Evolutionary conservation across 306 rosid species (phyloP).

Genomic region (Datisca glomerata): DNA sequence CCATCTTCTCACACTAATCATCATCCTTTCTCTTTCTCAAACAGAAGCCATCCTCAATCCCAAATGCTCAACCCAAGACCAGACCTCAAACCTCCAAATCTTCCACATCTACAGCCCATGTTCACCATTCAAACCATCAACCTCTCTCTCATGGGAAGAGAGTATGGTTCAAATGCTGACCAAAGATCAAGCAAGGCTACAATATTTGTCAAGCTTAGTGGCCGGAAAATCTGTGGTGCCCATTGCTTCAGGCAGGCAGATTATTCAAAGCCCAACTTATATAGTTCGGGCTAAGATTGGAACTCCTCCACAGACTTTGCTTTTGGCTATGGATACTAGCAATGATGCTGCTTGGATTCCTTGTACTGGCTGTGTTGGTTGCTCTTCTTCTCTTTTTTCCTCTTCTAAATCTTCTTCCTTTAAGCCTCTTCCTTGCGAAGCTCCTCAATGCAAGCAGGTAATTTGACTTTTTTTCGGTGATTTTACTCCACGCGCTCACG

Average conservation of each 20-base stretch:
- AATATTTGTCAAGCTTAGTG: slow-evolving; percentile 35
- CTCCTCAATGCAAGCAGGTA: slow-evolving; percentile 82
- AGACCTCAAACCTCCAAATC: slow-evolving; percentile 51
- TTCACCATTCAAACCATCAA: slow-evolving; percentile 57
- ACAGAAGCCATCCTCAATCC: too few species aligned
- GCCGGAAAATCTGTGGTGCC: slow-evolving; percentile 52
- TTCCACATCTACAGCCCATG: slow-evolving; percentile 60
- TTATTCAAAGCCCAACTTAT: slow-evolving; percentile 68
- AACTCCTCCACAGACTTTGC: slow-evolving; percentile 67
- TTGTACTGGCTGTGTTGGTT: slow-evolving; percentile 66
- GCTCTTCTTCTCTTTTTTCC: slow-evolving; percentile 36
- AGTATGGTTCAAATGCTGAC: slow-evolving; percentile 41
- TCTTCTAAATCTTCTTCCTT: slow-evolving; percentile 42
- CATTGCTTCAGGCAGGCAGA: slow-evolving; percentile 73
- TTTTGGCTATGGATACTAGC: slow-evolving; percentile 77
- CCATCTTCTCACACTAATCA: slow-evolving; percentile 5
- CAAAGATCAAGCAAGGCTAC: slow-evolving; percentile 54
- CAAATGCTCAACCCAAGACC: slow-evolving; percentile 26
- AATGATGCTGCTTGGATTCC: slow-evolving; percentile 90
- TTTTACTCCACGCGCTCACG: too few species aligned
- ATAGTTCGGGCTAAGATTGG: slow-evolving; percentile 63
- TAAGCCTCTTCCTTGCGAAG: slow-evolving; percentile 28
- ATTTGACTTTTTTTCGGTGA: not conserved
- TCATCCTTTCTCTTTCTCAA: slow-evolving; percentile 13
- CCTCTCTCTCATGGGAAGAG: slow-evolving; percentile 63